Conservation (phyloP, 352 stramenopile species). For the Halophytophthora polymorphica region DNA sequence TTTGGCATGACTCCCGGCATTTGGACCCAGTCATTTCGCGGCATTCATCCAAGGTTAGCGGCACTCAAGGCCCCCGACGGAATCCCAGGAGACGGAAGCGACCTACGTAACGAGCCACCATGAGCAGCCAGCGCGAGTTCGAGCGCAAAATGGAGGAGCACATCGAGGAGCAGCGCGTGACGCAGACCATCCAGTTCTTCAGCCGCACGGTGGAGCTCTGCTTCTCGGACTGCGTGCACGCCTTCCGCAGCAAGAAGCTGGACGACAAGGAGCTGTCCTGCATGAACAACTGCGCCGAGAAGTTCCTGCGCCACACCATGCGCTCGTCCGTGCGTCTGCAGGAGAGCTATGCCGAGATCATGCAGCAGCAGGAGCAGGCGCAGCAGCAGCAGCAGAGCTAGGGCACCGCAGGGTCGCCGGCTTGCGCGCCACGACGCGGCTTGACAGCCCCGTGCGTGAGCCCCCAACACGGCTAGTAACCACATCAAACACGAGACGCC, state of each 20-base stretch:
- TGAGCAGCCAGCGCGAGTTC: constrained; percentile 84
- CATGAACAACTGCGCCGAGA: constrained; percentile 87
- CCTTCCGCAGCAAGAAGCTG: constrained; percentile 90
- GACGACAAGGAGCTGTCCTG: constrained; percentile 88
- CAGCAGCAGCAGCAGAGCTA: constrained; percentile 40
- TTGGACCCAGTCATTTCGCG: too few relatives aligned
- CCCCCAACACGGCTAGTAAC: too few relatives aligned
- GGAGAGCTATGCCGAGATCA: constrained; percentile 87
- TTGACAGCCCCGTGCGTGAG: too few relatives aligned
- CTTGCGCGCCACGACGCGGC: too few relatives aligned
- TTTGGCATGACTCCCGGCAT: too few relatives aligned
- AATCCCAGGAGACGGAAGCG: not conserved
- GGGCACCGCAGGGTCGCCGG: too few relatives aligned
- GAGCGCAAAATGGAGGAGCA: constrained; percentile 90
- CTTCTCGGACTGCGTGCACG: constrained; percentile 88
- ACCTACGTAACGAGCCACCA: constrained; percentile 8
- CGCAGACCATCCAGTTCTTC: constrained; percentile 87
- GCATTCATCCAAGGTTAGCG: constrained; percentile 8
- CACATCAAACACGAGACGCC: too few relatives aligned
- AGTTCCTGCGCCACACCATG: constrained; percentile 91
- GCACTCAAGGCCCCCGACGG: too few relatives aligned
- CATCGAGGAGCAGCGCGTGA: constrained; percentile 90
- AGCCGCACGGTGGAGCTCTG: constrained; percentile 89
- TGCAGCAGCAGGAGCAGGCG: constrained; percentile 78
- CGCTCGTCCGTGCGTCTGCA: constrained; percentile 85